Base-by-base conservation (phyloP, 352 stramenopile genomes). In the Phytopythium helicoides region DNA sequence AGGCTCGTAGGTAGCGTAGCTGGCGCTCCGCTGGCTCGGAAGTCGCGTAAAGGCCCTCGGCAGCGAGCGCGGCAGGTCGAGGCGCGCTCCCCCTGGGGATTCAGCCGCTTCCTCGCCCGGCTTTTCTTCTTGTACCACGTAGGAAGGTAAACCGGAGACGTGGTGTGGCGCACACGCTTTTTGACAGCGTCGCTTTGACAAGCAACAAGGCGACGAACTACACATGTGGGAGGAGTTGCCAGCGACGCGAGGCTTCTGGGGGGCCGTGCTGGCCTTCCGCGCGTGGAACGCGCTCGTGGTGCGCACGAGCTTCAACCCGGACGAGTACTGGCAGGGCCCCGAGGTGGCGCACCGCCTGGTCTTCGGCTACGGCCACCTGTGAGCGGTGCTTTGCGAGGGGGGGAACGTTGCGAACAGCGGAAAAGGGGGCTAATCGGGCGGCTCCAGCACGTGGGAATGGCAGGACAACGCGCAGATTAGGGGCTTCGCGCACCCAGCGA, bases 391-490 rank as follows among this genome's bases (percentile, higher is more conserved):
- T 8, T 23, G 39, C n/a, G n/a, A 15, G 36, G 21, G 40, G 18
- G 1, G 28, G 2, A 12, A n/a, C 10, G 6, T 31, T 6, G 7
- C 37, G 16, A 23, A 19, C 39, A n/a, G n/a, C n/a, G n/a, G n/a
- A n/a, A n/a, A n/a, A n/a, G n/a, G n/a, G n/a, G n/a, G n/a, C n/a
- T n/a, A n/a, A n/a, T n/a, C n/a, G n/a, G n/a, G n/a, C n/a, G n/a
- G n/a, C n/a, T n/a, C n/a, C 52, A 94, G 84, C 26, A 96, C 86
- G 8, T 96, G 86, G 86, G 86, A 96, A 56, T 96, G 86, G 86
- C 69, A 87, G 26, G 60, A 76, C 0, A 74, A 88, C 35, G 77
- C 82, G 11, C 66, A 75, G 26, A 56, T 96, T 23, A 74, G 86
- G 19, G 85, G 86, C 6, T 94, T 81, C 51, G 83, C 86, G 15